phyloP scores from a whole-genome alignment of 129 eudicot genomes.

The Gnaphalium uliginosum region DNA sequence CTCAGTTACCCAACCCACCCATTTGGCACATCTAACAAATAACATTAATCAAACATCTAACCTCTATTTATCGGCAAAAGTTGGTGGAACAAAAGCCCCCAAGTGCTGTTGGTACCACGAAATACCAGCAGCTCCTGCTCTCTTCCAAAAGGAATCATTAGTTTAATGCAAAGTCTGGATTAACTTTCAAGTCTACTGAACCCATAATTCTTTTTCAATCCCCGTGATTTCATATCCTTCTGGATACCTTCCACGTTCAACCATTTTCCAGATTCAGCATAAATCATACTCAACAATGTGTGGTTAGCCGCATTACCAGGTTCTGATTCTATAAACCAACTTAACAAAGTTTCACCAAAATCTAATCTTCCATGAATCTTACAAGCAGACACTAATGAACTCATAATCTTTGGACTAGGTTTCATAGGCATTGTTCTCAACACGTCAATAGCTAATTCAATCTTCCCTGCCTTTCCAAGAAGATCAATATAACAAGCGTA shows the following conservation, averaged over 20 bases:
- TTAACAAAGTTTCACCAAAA: conserved; percentile 47
- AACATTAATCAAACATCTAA: neutral
- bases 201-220: conserved; percentile 52
- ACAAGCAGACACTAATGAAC: conserved; percentile 66
- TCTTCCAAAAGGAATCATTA: neutral
- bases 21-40: neutral
- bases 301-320: conserved; percentile 59
- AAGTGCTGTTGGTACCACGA: neutral
- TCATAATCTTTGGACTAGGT: conserved; percentile 51
- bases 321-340: conserved; percentile 45
- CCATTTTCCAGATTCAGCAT: conserved; percentile 77
- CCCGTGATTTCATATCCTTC: conserved; percentile 45
- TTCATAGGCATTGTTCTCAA: conserved; percentile 53
- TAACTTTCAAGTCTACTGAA: conserved; percentile 58
- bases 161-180: neutral
- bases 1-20: neutral
- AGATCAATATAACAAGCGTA: conserved; percentile 77
- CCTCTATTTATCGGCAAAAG: neutral
- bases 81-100: neutral
- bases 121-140: neutral
- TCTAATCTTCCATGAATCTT: conserved; percentile 62
- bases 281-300: conserved; percentile 56
- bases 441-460: conserved; percentile 58
- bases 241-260: conserved; percentile 49
- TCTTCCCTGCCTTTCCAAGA: conserved; percentile 68